Evolutionary conservation across 768 basidiomycete species (phyloP), one percentile per base, ranked within the genome.

Genomic region (Lepiota brunneoincarnata): DNA sequence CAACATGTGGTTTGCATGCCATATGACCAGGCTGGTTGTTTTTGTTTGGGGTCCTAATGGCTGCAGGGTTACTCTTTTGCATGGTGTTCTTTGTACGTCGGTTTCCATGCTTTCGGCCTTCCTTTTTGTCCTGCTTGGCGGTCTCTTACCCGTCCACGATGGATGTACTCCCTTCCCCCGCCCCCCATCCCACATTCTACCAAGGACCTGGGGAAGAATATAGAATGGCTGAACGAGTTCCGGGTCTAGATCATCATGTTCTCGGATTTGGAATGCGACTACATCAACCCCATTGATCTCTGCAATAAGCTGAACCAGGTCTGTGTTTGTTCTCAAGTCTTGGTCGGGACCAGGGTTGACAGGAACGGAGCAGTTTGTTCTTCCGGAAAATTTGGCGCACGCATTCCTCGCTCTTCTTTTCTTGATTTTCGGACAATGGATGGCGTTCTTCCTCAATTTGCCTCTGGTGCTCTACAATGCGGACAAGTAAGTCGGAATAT

Each of bases 231-330:
- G 24, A 31, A 63, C 54, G 23, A 35, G 36, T 38, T 36, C 38
- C 24, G 20, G 41, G 18, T 28, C 34, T 31, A 98, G 96, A 98
- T 99, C 66, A 98, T 99, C 78, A 98, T 98, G 96, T 98, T 98
- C 79, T 97, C 94, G 40, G 97, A 98, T 76, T 77, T 98, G 67
- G 96, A 98, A 75, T 97, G 93, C 79, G 94, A 97, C 81, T 98
- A 98, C 76, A 96, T 98, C 79, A 99, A 99, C 74, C 97, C 97
- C 49, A 99, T 99, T 83, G 97, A 99, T 72, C 86, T 98, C 36
- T 98, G 97, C 75, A 98, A 98, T 75, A 98, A 97, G 78, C 86
- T 98, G 64, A 98, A 98, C 69, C 91, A 94, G 73, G 96, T 96
- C 59, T 42, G 79, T 72, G 24, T 24, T 39, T 14, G 15, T 52